These are phyloP conservation scores for Eucalyptus sp. DNA, from an alignment of 345 rosid genomes.

Conservation along the genomic window DNA sequence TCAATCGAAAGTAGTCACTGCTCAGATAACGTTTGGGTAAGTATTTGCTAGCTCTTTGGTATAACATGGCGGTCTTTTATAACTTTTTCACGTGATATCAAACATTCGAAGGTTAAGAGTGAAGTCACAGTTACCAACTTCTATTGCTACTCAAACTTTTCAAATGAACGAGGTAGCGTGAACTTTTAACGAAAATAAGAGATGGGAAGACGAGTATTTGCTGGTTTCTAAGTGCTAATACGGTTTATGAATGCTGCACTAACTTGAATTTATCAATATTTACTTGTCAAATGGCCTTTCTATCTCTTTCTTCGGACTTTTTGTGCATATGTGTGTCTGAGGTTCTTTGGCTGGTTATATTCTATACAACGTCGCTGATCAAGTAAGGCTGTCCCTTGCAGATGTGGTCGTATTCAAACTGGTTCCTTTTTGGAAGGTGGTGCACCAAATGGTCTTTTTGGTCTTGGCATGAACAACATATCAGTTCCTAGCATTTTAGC, in stretches of 20 bases:
- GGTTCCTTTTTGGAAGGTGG: slow-evolving; percentile 80
- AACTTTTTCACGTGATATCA: neutral
- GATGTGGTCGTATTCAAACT: slow-evolving; percentile 81
- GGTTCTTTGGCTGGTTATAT: neutral
- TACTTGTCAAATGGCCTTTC: neutral
- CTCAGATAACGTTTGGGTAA: slow-evolving; percentile 60
- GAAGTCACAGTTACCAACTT: neutral
- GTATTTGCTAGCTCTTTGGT: neutral
- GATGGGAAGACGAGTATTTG: neutral
- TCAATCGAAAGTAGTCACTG: slow-evolving; percentile 20
- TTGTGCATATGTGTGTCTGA: neutral
- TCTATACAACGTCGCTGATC: neutral
- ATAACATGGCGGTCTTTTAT: neutral
- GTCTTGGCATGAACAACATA: slow-evolving; percentile 67
- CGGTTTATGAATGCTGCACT: neutral
- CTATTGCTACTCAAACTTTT: neutral
- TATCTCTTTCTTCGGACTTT: neutral
- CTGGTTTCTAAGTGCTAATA: neutral
- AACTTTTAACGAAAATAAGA: neutral
- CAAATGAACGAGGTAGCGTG: neutral
- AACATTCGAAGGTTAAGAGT: neutral
- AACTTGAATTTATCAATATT: neutral
- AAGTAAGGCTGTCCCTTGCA: slow-evolving; percentile 10
- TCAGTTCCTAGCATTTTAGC: slow-evolving; percentile 94
- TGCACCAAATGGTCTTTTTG: slow-evolving; percentile 96